phyloP scores from a whole-genome alignment of 768 basidiomycete species.

The Macrolepiota dolichaula region DNA sequence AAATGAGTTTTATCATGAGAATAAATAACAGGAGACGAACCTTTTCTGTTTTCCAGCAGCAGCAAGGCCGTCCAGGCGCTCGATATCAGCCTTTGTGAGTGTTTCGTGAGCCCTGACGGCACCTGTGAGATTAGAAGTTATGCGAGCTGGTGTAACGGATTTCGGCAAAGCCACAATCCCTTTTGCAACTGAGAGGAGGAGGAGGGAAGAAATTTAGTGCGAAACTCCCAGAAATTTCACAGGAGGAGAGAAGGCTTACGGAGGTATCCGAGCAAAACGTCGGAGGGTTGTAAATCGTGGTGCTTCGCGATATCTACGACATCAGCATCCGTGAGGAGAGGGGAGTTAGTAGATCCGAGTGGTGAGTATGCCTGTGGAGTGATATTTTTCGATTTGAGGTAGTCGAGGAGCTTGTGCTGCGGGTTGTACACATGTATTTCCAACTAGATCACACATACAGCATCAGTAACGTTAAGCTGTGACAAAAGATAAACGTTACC shows the following conservation, averaged over 20 bases:
- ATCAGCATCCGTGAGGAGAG: slow-evolving; percentile 60
- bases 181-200: slow-evolving; percentile 52
- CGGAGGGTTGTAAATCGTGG: slow-evolving; percentile 48
- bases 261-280: slow-evolving; percentile 63
- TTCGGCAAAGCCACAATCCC: slow-evolving; percentile 69
- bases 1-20: background rate
- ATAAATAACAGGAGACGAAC: slow-evolving; percentile 20
- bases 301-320: slow-evolving; percentile 58
- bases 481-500: slow-evolving; percentile 18
- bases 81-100: slow-evolving; percentile 50
- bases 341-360: slow-evolving; percentile 66
- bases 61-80: slow-evolving; percentile 53
- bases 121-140: slow-evolving; percentile 56
- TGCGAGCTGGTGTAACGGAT: slow-evolving; percentile 70
- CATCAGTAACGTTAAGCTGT: slow-evolving; percentile 7
- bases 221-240: background rate
- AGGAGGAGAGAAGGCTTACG: slow-evolving; percentile 31
- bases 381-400: slow-evolving; percentile 63
- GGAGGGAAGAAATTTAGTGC: slow-evolving; percentile 8
- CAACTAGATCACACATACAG: slow-evolving; percentile 39
- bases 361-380: slow-evolving; percentile 80
- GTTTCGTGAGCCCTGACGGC: slow-evolving; percentile 42
- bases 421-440: slow-evolving; percentile 76
- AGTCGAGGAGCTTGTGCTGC: slow-evolving; percentile 63
- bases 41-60: slow-evolving; percentile 64